phyloP scores from a whole-genome alignment of 2,329 filamentous ascomycete genomes.

The Metarhizium anisopliae region DNA sequence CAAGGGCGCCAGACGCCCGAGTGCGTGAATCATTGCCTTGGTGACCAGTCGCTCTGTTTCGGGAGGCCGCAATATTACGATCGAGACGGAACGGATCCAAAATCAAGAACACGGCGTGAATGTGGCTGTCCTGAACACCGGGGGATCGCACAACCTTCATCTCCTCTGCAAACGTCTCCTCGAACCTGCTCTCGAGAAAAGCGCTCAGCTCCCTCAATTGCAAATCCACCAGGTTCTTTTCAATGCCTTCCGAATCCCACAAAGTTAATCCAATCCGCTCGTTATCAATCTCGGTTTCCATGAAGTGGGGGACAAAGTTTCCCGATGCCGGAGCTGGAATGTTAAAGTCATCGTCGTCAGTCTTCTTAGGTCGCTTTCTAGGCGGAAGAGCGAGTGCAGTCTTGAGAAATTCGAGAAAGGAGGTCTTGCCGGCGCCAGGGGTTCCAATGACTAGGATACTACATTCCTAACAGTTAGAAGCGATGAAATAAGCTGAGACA shows the following conservation, averaged over 20 bases:
- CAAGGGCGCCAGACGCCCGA: slow-evolving; percentile 58
- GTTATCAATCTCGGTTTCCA: slow-evolving; percentile 89
- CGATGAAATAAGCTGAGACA: not conserved
- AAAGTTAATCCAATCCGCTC: slow-evolving; percentile 88
- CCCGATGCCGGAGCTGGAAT: slow-evolving; percentile 44
- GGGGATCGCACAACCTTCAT: slow-evolving; percentile 94
- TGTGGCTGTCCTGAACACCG: slow-evolving; percentile 90
- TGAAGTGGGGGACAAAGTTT: slow-evolving; percentile 78
- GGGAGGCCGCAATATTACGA: slow-evolving; percentile 63
- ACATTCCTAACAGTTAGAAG: slow-evolving; percentile 7
- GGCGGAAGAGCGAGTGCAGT: slow-evolving; percentile 74
- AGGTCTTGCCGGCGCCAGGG: slow-evolving; percentile 84
- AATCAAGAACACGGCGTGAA: slow-evolving; percentile 89
- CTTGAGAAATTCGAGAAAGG: slow-evolving; percentile 92
- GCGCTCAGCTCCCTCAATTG: slow-evolving; percentile 85
- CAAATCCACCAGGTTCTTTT: slow-evolving; percentile 90
- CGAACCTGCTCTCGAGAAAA: slow-evolving; percentile 96
- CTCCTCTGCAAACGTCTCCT: slow-evolving; percentile 94
- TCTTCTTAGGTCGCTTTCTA: slow-evolving; percentile 58
- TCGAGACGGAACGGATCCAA: slow-evolving; percentile 84
- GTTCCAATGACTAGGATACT: slow-evolving; percentile 89
- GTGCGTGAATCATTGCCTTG: slow-evolving; percentile 30
- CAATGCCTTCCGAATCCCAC: slow-evolving; percentile 93
- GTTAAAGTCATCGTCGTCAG: slow-evolving; percentile 50
- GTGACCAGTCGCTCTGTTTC: slow-evolving; percentile 42